Evolutionary conservation across 2,329 filamentous ascomycete species (phyloP).

Genomic region (Parastagonospora avenae): DNA sequence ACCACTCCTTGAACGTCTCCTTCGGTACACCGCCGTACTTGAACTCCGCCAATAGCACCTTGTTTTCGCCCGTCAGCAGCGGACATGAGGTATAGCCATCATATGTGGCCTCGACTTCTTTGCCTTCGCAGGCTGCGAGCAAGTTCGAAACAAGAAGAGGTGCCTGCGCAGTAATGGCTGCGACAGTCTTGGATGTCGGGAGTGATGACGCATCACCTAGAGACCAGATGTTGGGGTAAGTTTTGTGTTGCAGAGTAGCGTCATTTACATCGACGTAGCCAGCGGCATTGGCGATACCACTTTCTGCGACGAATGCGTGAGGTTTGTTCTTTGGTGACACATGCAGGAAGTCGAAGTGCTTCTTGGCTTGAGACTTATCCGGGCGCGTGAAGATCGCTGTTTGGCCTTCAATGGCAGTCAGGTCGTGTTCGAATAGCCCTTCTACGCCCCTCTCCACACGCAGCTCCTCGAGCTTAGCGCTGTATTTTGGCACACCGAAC

Average conservation of each 20-base stretch:
- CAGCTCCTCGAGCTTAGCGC: conserved; percentile 41
- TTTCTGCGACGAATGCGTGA: conserved; percentile 44
- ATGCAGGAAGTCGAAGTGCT: conserved; percentile 46
- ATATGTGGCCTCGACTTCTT: conserved; percentile 31
- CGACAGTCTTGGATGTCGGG: conserved; percentile 48
- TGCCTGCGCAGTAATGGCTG: conserved; percentile 46
- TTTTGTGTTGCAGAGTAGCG: conserved; percentile 43
- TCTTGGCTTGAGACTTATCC: conserved; percentile 32
- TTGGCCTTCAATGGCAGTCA: conserved; percentile 45
- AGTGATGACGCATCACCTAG: conserved; percentile 45
- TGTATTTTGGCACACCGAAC: conserved; percentile 50
- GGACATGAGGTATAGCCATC: conserved; percentile 50
- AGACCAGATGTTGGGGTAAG: conserved; percentile 48
- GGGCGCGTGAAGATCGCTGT: conserved; percentile 41
- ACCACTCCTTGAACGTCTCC: conserved; percentile 62
- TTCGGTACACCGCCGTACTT: conserved; percentile 68
- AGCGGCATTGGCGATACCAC: conserved; percentile 40
- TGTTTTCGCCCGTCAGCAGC: conserved; percentile 58
- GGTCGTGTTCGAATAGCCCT: conserved; percentile 47
- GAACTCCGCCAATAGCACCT: conserved; percentile 69
- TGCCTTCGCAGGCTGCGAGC: conserved; percentile 32
- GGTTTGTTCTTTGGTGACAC: conserved; percentile 47
- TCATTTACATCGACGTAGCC: conserved; percentile 47
- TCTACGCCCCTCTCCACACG: conserved; percentile 44
- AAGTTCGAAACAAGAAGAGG: conserved; percentile 46